Conservation (phyloP, 2,329 filamentous ascomycete species). For the Penicillium fuscoglaucum region DNA sequence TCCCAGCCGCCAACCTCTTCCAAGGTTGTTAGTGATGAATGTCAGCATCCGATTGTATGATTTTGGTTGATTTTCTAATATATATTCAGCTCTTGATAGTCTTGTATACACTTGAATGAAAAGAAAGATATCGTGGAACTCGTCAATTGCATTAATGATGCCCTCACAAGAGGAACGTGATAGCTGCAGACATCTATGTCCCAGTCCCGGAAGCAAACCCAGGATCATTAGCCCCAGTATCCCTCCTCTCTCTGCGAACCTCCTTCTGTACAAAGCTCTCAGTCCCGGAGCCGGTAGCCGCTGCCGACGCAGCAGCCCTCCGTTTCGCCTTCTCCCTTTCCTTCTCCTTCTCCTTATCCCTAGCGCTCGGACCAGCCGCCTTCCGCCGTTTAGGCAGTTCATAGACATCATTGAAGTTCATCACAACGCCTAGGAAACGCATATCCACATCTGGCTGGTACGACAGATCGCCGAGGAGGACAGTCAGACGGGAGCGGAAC, state of each 20-base stretch:
- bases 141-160: slow-evolving; percentile 13
- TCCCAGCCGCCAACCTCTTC: no score
- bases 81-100: background rate
- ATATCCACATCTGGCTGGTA: slow-evolving; percentile 95
- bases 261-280: slow-evolving; percentile 25
- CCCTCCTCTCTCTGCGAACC: slow-evolving; percentile 27
- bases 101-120: slow-evolving; percentile 13
- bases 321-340: slow-evolving; percentile 27
- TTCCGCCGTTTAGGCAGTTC: slow-evolving; percentile 67
- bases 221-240: slow-evolving; percentile 13
- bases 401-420: slow-evolving; percentile 99
- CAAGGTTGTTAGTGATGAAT: background rate
- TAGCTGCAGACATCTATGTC: background rate
- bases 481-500: slow-evolving; percentile 74
- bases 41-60: background rate
- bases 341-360: slow-evolving; percentile 34
- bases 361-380: slow-evolving; percentile 30
- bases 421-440: slow-evolving; percentile 90
- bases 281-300: slow-evolving; percentile 18
- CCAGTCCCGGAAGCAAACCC: background rate
- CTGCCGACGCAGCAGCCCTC: slow-evolving; percentile 19
- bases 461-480: slow-evolving; percentile 83
- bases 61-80: background rate
- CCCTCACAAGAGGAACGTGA: background rate
- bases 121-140: slow-evolving; percentile 4